Percentiles rank a stretch among this genome's conserved stretches.
These are phyloP conservation scores for Laetiporus sulphureus DNA, from an alignment of 1,284 basidiomycete genomes.

Conservation along the genomic window DNA sequence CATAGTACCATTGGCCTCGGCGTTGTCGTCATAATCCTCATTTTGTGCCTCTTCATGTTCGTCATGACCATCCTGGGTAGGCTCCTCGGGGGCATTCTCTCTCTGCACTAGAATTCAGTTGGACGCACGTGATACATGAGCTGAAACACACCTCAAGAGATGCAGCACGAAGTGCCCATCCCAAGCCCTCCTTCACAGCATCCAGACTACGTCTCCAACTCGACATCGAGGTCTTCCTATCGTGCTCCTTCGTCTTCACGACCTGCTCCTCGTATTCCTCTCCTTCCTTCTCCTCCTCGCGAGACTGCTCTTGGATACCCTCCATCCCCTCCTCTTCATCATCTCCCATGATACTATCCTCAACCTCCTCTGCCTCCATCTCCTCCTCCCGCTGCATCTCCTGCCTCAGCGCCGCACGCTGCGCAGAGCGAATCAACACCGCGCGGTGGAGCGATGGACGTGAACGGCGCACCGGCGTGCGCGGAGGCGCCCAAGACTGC, in stretches of 20 bases:
- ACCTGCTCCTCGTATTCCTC: constrained; percentile 24
- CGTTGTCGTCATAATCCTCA: constrained; percentile 4
- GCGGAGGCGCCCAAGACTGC: constrained; percentile 23
- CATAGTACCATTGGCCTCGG: constrained; percentile 9
- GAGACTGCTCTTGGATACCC: constrained; percentile 35
- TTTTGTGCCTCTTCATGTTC: constrained; percentile 11
- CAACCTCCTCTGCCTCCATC: constrained; percentile 20
- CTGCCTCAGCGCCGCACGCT: constrained; percentile 41
- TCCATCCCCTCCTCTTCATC: constrained; percentile 25
- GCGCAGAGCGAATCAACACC: constrained; percentile 62
- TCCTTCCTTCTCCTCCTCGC: constrained; percentile 27
- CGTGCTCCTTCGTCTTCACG: constrained; percentile 19
- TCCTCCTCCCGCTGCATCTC: constrained; percentile 29
- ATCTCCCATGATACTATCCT: constrained; percentile 21
- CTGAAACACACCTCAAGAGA: constrained; percentile 17
- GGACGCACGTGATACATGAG: constrained; percentile 24
- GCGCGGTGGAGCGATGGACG: constrained; percentile 55
- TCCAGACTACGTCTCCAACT: constrained; percentile 31
- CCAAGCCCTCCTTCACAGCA: constrained; percentile 23
- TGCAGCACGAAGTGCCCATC: constrained; percentile 30
- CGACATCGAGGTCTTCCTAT: constrained; percentile 32
- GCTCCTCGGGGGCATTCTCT: constrained; percentile 1
- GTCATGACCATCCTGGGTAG: constrained; percentile 18
- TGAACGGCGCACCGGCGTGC: constrained; percentile 38
- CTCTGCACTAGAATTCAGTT: constrained; percentile 8